phyloP scores from a whole-genome alignment of 495 filamentous ascomycete genomes.

The Ramalina intermedia region DNA sequence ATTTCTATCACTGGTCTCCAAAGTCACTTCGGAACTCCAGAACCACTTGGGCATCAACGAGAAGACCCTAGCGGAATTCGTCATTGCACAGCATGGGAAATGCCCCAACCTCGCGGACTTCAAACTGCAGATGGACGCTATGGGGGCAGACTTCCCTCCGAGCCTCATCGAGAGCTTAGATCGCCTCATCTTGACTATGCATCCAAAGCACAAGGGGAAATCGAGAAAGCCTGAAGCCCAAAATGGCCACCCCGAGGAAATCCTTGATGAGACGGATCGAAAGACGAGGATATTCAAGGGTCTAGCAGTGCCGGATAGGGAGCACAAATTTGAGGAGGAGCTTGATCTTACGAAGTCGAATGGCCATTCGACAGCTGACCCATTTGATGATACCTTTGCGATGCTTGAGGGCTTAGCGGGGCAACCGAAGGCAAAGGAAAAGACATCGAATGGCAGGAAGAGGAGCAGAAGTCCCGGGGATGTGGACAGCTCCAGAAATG shows the following conservation, averaged over 20 bases:
- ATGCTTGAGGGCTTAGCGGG: slow-evolving; percentile 74
- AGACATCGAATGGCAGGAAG: slow-evolving; percentile 37
- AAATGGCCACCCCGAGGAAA: slow-evolving; percentile 22
- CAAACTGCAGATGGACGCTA: slow-evolving; percentile 50
- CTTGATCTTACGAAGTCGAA: slow-evolving; percentile 20
- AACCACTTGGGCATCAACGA: slow-evolving; percentile 90
- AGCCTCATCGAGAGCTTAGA: slow-evolving; percentile 88
- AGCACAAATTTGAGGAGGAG: slow-evolving; percentile 39
- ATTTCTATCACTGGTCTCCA: slow-evolving; percentile 82
- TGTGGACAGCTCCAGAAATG: slow-evolving; percentile 31
- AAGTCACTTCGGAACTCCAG: slow-evolving; percentile 83
- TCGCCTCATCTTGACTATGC: slow-evolving; percentile 73
- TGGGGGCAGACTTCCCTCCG: slow-evolving; percentile 77
- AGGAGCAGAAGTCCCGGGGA: slow-evolving; percentile 61
- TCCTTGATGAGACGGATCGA: slow-evolving; percentile 34
- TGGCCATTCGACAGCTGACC: slow-evolving; percentile 31
- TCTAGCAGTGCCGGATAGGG: slow-evolving; percentile 73
- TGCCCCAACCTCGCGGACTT: slow-evolving; percentile 54
- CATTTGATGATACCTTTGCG: slow-evolving; percentile 88
- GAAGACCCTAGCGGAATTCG: slow-evolving; percentile 88
- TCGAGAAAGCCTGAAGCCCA: slow-evolving; percentile 12
- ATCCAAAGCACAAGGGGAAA: slow-evolving; percentile 51
- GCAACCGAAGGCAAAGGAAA: slow-evolving; percentile 38
- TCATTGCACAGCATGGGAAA: slow-evolving; percentile 79
- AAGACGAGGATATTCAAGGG: slow-evolving; percentile 80